Evolutionary conservation across 2,329 filamentous ascomycete species (phyloP), one percentile per base, ranked within the genome.

Genomic region (Hypoxylon sp.): DNA sequence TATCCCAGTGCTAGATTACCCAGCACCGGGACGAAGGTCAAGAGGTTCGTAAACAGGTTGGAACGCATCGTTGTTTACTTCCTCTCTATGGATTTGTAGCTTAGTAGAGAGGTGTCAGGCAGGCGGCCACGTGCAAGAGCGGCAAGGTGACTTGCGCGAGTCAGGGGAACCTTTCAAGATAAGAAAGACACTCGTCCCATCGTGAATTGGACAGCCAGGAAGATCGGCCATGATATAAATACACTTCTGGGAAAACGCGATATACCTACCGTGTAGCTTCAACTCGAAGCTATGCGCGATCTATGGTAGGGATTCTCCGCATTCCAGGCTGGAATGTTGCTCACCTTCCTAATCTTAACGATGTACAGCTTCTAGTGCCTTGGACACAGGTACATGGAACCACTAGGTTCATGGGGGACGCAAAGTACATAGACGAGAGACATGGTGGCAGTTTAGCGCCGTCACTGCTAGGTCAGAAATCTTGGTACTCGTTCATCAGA

Each of bases 301-400:
- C 58, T 70, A 55, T 57, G 65, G 65, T 68, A 68, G 55, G 62
- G 65, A 70, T 68, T 70, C 68, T 70, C 68, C 65, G 62, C 68
- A 70, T 65, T 55, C 57, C 52, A 61, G 62, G 33, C 55, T 68
- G 68, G 68, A 70, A 70, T 70, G 65, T 68, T 58, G 65, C 65
- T 70, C 65, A 70, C 68, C 68, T 70, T 70, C 68, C 68, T 70
- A 70, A 70, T 70, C 42, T 57, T 31, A 58, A 63, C 54, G 35
- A 68, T 52, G 54, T 52, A 56, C 39, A 63, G 10, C 19, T 26
- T 57, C 52, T 63, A 59, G 55, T 53, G 55, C 50, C 64, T 68
- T 50, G 65, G 48, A 58, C 46, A 59, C 50, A 61, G 48, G 65
- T 65, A 68, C 68, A 54, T 57, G 44, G 64, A 62, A 63, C 65